Base-by-base conservation (phyloP, 2,329 filamentous ascomycete genomes). In the Pyrenophora teres region DNA sequence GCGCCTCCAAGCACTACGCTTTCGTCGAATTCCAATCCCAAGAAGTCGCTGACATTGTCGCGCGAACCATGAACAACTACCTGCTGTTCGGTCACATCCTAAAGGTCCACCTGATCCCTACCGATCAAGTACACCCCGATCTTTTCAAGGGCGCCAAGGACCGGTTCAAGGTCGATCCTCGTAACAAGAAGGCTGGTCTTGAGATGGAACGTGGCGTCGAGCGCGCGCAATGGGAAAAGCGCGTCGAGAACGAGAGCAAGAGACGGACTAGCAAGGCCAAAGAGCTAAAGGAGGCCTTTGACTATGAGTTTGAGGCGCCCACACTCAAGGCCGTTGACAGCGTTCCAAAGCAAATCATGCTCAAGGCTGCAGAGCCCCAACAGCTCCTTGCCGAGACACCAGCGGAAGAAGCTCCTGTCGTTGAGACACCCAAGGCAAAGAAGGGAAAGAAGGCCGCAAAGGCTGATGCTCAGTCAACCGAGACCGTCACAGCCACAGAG, bases 11-110 rank as follows among this genome's bases (percentile, higher is more conserved):
- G 80, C 94, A 97, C 80, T 96, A 89, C 70, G 94, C 91, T 27
- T 99, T 97, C 74, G 83, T 99, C 68, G 91, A 99, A 76, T 99
- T 99, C 69, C 77, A 77, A 2, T 84, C 83, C 6, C 78, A 81
- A 30, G 87, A 91, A 50, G 89, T 92, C n/a, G 93, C 94, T 33
- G 88, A 90, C 66, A 92, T 97, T 63, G 93, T 96, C 25, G 88
- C 90, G 42, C 90, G 92, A 77, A 96, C 94, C 18, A 99, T 99
- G 94, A 86, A 97, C 80, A 95, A 92, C 77, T 99, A 99, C 76
- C 85, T 97, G 33, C 83, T 99, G 69, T 97, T 96, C 73, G 90
- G 91, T 5, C 93, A 97, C 73, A 89, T 97, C 56, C 81, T 99
- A 63, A 93, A 95, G 76, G 93, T 92, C 76, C 89, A 90, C 71